phyloP scores from a whole-genome alignment of 306 rosid genomes.

The Coriaria nepalensis region DNA sequence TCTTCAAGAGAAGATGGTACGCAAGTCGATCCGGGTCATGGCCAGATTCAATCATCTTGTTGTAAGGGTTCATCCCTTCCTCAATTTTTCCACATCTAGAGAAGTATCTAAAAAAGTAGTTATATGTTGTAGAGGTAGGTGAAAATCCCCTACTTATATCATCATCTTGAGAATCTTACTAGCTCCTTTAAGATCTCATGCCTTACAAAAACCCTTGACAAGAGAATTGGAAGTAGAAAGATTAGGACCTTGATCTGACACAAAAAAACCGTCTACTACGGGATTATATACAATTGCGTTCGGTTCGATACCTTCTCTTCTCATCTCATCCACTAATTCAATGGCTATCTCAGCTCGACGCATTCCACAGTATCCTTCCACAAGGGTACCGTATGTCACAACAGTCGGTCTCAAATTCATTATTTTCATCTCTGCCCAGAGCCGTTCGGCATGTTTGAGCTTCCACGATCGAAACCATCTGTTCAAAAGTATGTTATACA shows the following conservation, averaged over 20 bases:
- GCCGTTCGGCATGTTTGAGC: conserved; percentile 62
- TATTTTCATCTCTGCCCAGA: conserved; percentile 72
- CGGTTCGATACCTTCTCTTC: conserved; percentile 49
- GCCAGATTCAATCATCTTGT: conserved; percentile 77
- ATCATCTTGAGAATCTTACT: conserved; percentile 77
- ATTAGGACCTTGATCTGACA: conserved; percentile 69
- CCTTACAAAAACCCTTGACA: conserved; percentile 77
- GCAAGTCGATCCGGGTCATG: conserved; percentile 61
- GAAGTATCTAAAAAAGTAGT: conserved; percentile 71
- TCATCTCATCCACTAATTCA: conserved; percentile 62
- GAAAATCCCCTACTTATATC: conserved; percentile 57
- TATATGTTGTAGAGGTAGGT: conserved; percentile 74
- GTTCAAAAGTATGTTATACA: conserved; percentile 52
- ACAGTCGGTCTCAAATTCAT: conserved; percentile 57
- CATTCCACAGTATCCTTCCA: conserved; percentile 84
- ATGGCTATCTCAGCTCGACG: conserved; percentile 53
- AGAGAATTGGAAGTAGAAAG: conserved; percentile 69
- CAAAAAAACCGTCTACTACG: conserved; percentile 64
- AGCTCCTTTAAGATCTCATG: conserved; percentile 67
- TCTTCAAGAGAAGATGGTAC: conserved; percentile 78
- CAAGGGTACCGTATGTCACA: conserved; percentile 89
- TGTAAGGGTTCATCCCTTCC: conserved; percentile 75
- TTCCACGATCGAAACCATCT: conserved; percentile 84
- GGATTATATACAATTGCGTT: conserved; percentile 75
- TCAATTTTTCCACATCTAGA: conserved; percentile 65